Conservation (phyloP, 805 yeast genomes). For the Candida pini region DNA sequence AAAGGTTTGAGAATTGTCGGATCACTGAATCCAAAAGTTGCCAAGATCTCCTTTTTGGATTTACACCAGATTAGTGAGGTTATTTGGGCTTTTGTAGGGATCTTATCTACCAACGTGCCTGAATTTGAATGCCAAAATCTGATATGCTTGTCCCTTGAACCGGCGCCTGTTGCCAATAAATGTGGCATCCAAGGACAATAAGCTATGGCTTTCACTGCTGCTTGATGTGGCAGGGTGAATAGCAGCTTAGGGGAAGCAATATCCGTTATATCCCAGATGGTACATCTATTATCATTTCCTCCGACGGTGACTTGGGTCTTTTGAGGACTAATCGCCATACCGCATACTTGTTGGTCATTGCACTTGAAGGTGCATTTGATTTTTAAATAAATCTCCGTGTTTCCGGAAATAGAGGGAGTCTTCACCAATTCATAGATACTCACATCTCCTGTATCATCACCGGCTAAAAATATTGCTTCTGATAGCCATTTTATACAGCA, state of each 20-base stretch:
- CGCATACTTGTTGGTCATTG: conserved; percentile 58
- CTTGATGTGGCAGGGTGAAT: conserved; percentile 57
- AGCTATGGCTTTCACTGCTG: conserved; percentile 87
- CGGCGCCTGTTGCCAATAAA: conserved; percentile 86
- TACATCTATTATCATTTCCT: conserved; percentile 75
- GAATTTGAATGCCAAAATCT: conserved; percentile 82
- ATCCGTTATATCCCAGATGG: conserved; percentile 63
- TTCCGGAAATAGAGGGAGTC: too few relatives aligned
- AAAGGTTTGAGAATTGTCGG: conserved; percentile 37
- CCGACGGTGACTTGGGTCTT: conserved; percentile 67
- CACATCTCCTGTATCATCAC: conserved; percentile 63
- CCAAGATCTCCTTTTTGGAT: conserved; percentile 57
- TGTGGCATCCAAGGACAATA: conserved; percentile 88
- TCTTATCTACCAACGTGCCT: conserved; percentile 61
- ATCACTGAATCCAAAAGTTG: conserved; percentile 78
- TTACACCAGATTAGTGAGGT: conserved; percentile 77
- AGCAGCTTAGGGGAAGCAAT: conserved; percentile 36
- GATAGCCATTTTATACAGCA: conserved; percentile 61
- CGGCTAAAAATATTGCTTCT: conserved; percentile 45
- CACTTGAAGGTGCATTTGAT: conserved; percentile 33
- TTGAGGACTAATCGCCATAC: conserved; percentile 54
- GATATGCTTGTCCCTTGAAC: conserved; percentile 72
- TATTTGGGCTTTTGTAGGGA: conserved; percentile 63
- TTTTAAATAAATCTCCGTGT: conserved; percentile 2
- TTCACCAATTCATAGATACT: conserved; percentile 31